A percentile compares a stretch with the other conserved stretches of the same genome.
phyloP scores from a whole-genome alignment of 441 rosid species.

The Jatropha multifida region DNA sequence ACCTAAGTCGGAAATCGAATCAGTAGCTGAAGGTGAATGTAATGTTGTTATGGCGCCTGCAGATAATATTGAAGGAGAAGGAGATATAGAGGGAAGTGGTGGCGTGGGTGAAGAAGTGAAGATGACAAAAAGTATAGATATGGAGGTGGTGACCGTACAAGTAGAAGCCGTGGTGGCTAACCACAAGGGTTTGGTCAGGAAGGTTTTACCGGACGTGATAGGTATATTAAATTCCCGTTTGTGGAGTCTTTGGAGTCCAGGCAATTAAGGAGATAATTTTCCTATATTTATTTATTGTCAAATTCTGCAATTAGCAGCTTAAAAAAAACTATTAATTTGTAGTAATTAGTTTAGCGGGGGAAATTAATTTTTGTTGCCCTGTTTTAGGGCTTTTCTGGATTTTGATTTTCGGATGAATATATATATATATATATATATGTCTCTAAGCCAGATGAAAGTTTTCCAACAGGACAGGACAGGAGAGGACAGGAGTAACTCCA shows the following conservation, averaged over 20 bases:
- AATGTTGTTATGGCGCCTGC: neutral
- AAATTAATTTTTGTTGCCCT: neutral
- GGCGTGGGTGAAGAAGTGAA: conserved; percentile 22
- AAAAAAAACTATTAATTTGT: neutral
- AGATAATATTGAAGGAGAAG: neutral
- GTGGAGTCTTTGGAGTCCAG: conserved; percentile 79
- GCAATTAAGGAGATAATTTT: conserved; percentile 31
- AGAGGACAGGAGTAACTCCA: too few species aligned
- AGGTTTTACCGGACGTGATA: conserved; percentile 71
- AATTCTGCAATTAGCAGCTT: neutral
- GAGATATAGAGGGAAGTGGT: conserved; percentile 25
- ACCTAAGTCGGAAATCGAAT: neutral
- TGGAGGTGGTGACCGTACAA: neutral
- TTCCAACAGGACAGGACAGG: too few species aligned
- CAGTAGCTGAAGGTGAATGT: conserved; percentile 1
- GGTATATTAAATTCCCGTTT: conserved; percentile 61
- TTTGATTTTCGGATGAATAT: neutral
- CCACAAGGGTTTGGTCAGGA: conserved; percentile 62
- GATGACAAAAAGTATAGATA: conserved; percentile 15
- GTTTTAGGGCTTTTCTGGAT: neutral
- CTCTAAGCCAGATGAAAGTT: too few species aligned
- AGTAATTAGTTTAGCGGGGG: neutral
- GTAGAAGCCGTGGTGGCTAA: conserved; percentile 1
- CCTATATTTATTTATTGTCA: neutral
- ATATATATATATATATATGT: too few species aligned